Percentiles rank a stretch among this genome's conserved stretches.
Conservation (phyloP, 768 basidiomycete genomes). For the Rubroboletus pulcherrimus region DNA sequence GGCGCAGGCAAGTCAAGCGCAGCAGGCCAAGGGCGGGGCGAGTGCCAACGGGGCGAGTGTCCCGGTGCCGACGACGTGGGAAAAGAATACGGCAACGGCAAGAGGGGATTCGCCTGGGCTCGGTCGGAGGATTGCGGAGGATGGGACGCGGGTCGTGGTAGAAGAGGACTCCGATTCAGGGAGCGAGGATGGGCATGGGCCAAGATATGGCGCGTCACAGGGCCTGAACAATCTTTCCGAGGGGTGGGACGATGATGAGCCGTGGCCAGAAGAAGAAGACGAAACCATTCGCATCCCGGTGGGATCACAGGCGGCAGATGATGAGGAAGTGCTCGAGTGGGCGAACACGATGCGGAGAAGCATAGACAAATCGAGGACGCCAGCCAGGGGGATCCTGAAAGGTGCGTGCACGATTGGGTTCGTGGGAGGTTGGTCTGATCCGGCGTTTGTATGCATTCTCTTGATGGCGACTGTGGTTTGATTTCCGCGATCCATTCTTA, state of each 20-base stretch:
- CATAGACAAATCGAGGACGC: constrained; percentile 59
- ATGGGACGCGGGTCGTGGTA: constrained; percentile 59
- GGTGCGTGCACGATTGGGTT: constrained; percentile 29
- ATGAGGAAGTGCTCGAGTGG: constrained; percentile 71
- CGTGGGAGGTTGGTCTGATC: constrained; percentile 7
- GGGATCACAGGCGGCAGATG: constrained; percentile 33
- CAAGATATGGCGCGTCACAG: constrained; percentile 32
- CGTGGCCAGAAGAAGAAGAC: constrained; percentile 68
- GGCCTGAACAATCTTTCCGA: constrained; percentile 48
- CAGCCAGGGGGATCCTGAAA: constrained; percentile 86
- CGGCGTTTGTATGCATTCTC: background rate
- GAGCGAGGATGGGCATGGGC: constrained; percentile 47
- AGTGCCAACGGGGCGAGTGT: constrained; percentile 26
- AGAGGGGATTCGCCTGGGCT: constrained; percentile 45
- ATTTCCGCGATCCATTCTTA: background rate
- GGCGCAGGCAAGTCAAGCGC: constrained; percentile 23
- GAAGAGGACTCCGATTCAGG: constrained; percentile 70
- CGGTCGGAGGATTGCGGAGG: constrained; percentile 51
- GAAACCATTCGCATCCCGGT: constrained; percentile 60
- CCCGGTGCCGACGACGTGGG: constrained; percentile 66
- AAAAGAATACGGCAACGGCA: constrained; percentile 71
- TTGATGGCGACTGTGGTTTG: background rate
- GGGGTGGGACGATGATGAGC: constrained; percentile 78
- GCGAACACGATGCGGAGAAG: constrained; percentile 70
- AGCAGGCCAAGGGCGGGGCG: constrained; percentile 20